These are phyloP conservation scores for Globisporangium yorkense DNA, from an alignment of 352 stramenopile species.

Conservation along the genomic window DNA sequence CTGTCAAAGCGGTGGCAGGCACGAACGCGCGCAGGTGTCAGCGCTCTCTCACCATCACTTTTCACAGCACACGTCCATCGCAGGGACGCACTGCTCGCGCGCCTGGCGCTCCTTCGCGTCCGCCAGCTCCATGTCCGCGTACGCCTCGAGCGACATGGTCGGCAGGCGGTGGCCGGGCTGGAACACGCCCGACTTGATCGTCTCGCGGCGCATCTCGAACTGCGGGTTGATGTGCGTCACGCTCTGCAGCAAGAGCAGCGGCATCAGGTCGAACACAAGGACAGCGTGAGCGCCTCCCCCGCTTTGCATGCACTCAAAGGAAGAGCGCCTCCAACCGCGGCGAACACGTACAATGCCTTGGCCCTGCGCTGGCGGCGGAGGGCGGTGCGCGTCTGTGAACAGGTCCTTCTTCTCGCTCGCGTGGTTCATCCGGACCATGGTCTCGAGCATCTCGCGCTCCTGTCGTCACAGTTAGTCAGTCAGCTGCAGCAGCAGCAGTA, in stretches of 20 bases:
- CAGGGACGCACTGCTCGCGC: slow-evolving; percentile 47
- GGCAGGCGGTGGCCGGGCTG: slow-evolving; percentile 93
- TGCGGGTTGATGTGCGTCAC: slow-evolving; percentile 82
- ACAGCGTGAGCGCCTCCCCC: neutral
- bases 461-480: slow-evolving; percentile 2
- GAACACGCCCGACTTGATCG: slow-evolving; percentile 89
- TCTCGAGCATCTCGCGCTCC: slow-evolving; percentile 84
- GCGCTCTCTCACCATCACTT: neutral
- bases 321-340: neutral
- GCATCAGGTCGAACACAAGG: neutral
- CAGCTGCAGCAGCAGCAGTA: too few species aligned
- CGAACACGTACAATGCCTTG: slow-evolving; percentile 68
- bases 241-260: slow-evolving; percentile 29
- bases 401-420: slow-evolving; percentile 47
- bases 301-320: neutral
- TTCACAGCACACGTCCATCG: neutral
- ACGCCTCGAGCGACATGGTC: slow-evolving; percentile 94
- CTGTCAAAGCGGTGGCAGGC: slow-evolving; percentile 20
- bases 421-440: slow-evolving; percentile 78
- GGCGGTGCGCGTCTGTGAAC: slow-evolving; percentile 63
- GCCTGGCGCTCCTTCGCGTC: slow-evolving; percentile 87
- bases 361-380: slow-evolving; percentile 47
- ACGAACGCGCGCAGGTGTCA: neutral
- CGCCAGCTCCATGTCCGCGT: slow-evolving; percentile 84
- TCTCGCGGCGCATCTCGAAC: slow-evolving; percentile 86